Conservation (phyloP, 257 asterid genomes). For the Primulina tabacum region DNA sequence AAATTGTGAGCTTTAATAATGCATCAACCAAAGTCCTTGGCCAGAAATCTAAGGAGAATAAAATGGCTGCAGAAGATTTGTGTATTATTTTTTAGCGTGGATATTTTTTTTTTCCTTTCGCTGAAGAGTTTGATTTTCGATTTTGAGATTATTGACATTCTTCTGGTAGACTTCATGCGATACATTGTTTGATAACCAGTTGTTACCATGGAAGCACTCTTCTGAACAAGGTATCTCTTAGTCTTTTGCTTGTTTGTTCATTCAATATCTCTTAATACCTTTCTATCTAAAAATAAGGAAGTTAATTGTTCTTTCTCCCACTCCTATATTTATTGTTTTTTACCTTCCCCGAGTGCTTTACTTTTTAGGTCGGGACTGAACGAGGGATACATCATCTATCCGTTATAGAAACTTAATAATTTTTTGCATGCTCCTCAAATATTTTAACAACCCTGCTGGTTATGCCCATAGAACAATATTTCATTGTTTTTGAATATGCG, state of each 20-base stretch:
- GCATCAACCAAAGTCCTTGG: constrained; percentile 85
- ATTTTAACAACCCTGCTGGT: not conserved
- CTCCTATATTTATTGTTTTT: constrained; percentile 8
- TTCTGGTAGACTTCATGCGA: constrained; percentile 56
- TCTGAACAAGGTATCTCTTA: constrained; percentile 65
- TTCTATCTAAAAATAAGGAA: no score
- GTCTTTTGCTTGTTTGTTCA: constrained; percentile 10
- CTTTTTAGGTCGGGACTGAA: constrained; percentile 13
- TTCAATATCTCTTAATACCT: not conserved
- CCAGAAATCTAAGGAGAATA: constrained; percentile 83
- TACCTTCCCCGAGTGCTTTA: not conserved
- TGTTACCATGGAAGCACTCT: constrained; percentile 65
- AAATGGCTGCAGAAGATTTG: constrained; percentile 50
- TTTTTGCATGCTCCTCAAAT: not conserved
- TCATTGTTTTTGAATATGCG: not conserved
- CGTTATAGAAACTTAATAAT: not conserved
- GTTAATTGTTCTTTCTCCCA: not conserved
- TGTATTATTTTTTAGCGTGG: constrained; percentile 24
- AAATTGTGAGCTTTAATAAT: constrained; percentile 79
- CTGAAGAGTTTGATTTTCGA: constrained; percentile 15
- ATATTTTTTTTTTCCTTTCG: constrained; percentile 20
- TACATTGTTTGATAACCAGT: constrained; percentile 64
- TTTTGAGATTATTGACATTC: constrained; percentile 10
- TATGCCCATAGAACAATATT: not conserved
- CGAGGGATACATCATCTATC: constrained; percentile 7